Conservation (phyloP, 768 basidiomycete genomes). For the Pholiota conissans region DNA sequence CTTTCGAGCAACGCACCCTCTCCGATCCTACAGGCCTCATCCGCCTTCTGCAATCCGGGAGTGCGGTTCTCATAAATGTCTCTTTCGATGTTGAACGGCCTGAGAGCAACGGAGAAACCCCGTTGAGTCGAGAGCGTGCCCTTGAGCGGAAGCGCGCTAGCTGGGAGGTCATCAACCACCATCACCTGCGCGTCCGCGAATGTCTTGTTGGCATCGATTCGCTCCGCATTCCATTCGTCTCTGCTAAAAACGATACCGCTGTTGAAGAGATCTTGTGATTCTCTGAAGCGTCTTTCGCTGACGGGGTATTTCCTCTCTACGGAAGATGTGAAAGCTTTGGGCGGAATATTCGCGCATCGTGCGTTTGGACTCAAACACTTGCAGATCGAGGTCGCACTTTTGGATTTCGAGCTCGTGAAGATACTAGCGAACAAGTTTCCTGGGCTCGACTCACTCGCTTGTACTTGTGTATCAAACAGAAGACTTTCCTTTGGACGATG, state of each 20-base stretch:
- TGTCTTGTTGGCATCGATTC: constrained; percentile 18
- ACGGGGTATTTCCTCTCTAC: constrained; percentile 21
- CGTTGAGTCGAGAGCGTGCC: not conserved
- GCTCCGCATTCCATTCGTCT: constrained; percentile 24
- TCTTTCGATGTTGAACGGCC: constrained; percentile 18
- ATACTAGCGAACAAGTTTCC: constrained; percentile 23
- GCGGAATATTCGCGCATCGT: constrained; percentile 22
- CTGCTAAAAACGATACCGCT: constrained; percentile 18
- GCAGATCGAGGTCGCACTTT: constrained; percentile 21
- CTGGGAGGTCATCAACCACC: constrained; percentile 15
- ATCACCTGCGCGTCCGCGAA: constrained; percentile 6
- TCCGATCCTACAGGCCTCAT: constrained; percentile 24
- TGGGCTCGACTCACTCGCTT: constrained; percentile 18
- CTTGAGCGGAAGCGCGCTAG: not conserved
- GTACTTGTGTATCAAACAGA: constrained; percentile 16
- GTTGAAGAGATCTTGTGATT: constrained; percentile 23
- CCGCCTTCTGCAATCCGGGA: constrained; percentile 20
- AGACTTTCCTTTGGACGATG: not conserved
- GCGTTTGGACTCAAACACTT: constrained; percentile 20
- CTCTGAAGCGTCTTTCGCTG: constrained; percentile 25
- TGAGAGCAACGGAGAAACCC: not conserved
- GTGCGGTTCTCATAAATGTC: constrained; percentile 21
- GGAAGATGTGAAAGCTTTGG: constrained; percentile 23
- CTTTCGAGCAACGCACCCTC: constrained; percentile 21
- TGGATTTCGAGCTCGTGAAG: constrained; percentile 18